A percentile compares a stretch with the other conserved stretches of the same genome.
Evolutionary conservation across 306 rosid genomes (phyloP).

Genomic region (Pyrus pyrifolia): DNA sequence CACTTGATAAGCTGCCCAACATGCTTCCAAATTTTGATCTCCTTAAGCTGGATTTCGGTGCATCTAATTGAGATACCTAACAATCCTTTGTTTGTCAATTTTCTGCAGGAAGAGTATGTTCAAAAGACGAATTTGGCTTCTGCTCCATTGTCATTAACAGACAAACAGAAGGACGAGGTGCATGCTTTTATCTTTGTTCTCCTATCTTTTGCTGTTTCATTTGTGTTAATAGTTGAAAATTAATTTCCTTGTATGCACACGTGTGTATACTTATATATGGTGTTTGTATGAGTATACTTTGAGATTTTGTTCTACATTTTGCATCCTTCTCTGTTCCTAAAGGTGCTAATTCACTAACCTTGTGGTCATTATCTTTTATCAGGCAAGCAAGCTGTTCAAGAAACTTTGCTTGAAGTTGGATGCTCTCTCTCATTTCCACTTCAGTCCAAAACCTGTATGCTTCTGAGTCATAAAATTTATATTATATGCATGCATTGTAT

Average conservation of each 20-base stretch:
- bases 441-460: constrained; percentile 90
- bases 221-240: neutral
- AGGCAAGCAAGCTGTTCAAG: constrained; percentile 76
- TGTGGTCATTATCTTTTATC: constrained; percentile 24
- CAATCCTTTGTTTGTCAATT: neutral
- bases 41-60: neutral
- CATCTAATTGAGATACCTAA: neutral
- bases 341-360: constrained; percentile 11
- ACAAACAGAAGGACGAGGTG: constrained; percentile 78
- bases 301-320: neutral
- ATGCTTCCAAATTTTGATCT: neutral
- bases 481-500: neutral
- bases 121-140: constrained; percentile 51
- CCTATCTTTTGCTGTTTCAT: neutral
- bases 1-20: constrained; percentile 8
- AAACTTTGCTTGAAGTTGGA: constrained; percentile 77
- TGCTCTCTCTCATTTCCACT: constrained; percentile 90
- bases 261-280: neutral
- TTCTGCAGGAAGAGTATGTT: constrained; percentile 76
- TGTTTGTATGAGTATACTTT: neutral
- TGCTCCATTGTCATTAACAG: constrained; percentile 60
- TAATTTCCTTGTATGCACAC: neutral
- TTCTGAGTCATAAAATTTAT: constrained; percentile 8
- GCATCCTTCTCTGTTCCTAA: neutral
- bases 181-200: neutral